Conservation (phyloP, 1,139 yeast genomes). For the Taphrina flavorubra region DNA sequence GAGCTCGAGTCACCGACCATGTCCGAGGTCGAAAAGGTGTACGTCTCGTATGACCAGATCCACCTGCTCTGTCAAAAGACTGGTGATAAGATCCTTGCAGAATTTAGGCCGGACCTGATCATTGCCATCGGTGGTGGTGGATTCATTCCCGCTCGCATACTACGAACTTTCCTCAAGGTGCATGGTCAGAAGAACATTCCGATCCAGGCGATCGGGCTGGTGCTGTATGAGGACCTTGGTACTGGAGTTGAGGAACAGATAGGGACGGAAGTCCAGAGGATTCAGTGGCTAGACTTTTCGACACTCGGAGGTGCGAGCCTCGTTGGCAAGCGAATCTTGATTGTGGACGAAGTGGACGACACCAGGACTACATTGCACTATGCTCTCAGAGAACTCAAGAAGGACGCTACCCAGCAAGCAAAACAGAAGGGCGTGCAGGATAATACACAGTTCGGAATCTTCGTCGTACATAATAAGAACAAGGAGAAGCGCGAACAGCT, state of each 20-base stretch:
- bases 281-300: conserved; percentile 92
- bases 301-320: conserved; percentile 63
- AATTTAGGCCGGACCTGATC: conserved; percentile 68
- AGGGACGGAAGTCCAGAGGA: conserved; percentile 86
- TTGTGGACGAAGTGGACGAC: conserved; percentile 94
- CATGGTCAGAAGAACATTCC: conserved; percentile 88
- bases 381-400: conserved; percentile 83
- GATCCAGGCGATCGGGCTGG: conserved; percentile 90
- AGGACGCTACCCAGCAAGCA: conserved; percentile 73
- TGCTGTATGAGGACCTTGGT: conserved; percentile 76
- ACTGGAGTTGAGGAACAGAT: conserved; percentile 57
- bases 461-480: conserved; percentile 89
- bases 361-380: conserved; percentile 94
- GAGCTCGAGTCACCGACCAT: background rate
- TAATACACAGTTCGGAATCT: conserved; percentile 79
- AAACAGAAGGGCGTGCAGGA: conserved; percentile 59
- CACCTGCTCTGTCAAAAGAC: conserved; percentile 91
- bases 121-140: conserved; percentile 72
- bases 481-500: conserved; percentile 85
- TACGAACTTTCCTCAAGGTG: conserved; percentile 85
- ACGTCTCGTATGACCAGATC: conserved; percentile 87
- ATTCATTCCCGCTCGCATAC: conserved; percentile 92
- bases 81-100: conserved; percentile 68
- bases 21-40: conserved; percentile 49
- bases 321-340: conserved; percentile 79